Conservation (phyloP, 2,329 filamentous ascomycete species). For the Aspergillus niger region DNA sequence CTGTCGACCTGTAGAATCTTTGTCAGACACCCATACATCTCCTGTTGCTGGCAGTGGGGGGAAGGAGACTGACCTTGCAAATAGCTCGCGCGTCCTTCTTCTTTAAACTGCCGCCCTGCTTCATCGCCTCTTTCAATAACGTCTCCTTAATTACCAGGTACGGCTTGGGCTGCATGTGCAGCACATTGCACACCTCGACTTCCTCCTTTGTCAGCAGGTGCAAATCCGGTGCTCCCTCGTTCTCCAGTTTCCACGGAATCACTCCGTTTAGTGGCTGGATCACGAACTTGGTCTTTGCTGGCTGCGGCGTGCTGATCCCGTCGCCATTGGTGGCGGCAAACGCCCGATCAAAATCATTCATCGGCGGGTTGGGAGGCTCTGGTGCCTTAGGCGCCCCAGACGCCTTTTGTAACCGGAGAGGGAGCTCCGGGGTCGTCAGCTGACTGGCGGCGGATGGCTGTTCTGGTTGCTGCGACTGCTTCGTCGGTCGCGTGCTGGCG, state of each 20-base stretch:
- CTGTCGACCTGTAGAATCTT: slow-evolving; percentile 64
- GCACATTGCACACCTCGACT: slow-evolving; percentile 77
- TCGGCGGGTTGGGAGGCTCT: slow-evolving; percentile 36
- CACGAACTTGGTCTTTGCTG: slow-evolving; percentile 55
- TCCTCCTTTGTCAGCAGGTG: slow-evolving; percentile 86
- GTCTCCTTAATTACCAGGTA: slow-evolving; percentile 94
- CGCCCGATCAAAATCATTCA: slow-evolving; percentile 57
- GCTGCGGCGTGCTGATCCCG: slow-evolving; percentile 40
- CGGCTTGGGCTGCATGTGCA: slow-evolving; percentile 87
- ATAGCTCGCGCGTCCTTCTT: slow-evolving; percentile 92
- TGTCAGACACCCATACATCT: not conserved
- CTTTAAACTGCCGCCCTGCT: slow-evolving; percentile 83
- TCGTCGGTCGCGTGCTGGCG: slow-evolving; percentile 66
- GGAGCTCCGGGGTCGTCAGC: slow-evolving; percentile 76
- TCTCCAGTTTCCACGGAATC: slow-evolving; percentile 63
- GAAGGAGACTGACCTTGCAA: slow-evolving; percentile 53
- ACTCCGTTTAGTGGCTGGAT: slow-evolving; percentile 51
- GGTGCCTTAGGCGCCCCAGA: slow-evolving; percentile 32
- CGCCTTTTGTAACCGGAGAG: slow-evolving; percentile 58
- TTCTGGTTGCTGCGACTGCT: slow-evolving; percentile 69
- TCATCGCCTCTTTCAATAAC: slow-evolving; percentile 86
- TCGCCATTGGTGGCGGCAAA: slow-evolving; percentile 53
- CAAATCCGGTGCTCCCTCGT: slow-evolving; percentile 73
- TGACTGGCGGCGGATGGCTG: slow-evolving; percentile 73
- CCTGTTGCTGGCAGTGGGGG: too few relatives aligned